These are phyloP conservation scores for Dictyostelium discoideum DNA, from an alignment of 78 protist species.

Conservation along the genomic window DNA sequence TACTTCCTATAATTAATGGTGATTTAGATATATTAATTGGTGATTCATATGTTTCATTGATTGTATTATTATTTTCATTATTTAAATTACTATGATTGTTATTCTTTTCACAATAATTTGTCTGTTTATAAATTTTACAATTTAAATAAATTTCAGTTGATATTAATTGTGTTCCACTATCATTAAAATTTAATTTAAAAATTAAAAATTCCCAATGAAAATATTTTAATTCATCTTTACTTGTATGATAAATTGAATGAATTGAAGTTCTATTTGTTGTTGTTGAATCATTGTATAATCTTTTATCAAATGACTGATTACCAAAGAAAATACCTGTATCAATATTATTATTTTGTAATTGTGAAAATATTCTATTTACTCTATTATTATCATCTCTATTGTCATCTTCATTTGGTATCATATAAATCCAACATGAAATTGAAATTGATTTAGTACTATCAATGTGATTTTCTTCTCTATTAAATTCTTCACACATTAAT, in stretches of 20 bases:
- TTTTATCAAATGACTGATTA: not conserved
- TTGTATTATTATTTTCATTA: not conserved
- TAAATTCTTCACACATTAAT: not conserved
- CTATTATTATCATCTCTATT: not conserved
- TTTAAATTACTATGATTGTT: not conserved
- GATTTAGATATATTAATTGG: not conserved
- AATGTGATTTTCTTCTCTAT: not conserved
- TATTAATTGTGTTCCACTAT: not conserved
- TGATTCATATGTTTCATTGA: not conserved
- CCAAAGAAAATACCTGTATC: not conserved
- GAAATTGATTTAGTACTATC: not conserved
- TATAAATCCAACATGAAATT: not conserved
- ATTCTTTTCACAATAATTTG: not conserved
- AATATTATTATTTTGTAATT: not conserved
- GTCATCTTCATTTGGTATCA: not conserved
- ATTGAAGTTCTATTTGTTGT: not conserved
- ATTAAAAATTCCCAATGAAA: conserved; percentile 13
- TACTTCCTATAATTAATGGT: not conserved
- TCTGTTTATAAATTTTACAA: not conserved
- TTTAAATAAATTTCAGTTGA: conserved; percentile 7
- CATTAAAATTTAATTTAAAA: conserved; percentile 1
- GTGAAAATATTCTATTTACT: not conserved
- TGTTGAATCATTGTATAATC: not conserved
- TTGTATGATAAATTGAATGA: not conserved
- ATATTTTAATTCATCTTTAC: conserved; percentile 13